Evolutionary conservation across 2,329 filamentous ascomycete species (phyloP), one percentile per base, ranked within the genome.

Genomic region (Anisogramma anomala): DNA sequence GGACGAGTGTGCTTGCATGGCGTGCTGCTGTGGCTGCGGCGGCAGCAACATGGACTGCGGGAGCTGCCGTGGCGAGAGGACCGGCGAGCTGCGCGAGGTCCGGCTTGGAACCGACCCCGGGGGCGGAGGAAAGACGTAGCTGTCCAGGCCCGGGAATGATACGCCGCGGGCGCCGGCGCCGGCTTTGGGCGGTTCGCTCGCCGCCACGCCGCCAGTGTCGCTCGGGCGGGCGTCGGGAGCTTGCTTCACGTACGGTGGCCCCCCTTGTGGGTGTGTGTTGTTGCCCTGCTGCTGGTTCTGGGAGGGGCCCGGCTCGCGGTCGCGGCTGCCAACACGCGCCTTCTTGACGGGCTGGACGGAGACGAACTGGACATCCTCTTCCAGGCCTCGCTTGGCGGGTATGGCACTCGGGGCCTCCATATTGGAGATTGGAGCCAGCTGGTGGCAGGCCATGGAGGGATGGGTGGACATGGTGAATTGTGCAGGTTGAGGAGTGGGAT

Each of bases 341-440:
- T 47, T 49, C 41, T 49, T 49, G 18, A 49, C 46, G 1, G 43
- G 39, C 22, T 49, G 46, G 15, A 44, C 41, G 19, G 48, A 49
- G 30, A 49, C 43, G 18, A 49, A 49, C 18, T 48, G 48, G 17
- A 49, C 46, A 19, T 49, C 48, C 2, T 48, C 46, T 28, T 49
- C 48, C 6, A 39, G 43, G 11, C 36, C 37, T 35, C 48, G 46
- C 41, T 49, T 49, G 23, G 37, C 18, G 5, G 38, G 33, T 3
- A 38, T n/a, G 27, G 36, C 20, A 25, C 30, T 27, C 18, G 3
- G 19, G 2, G 26, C 22, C 11, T 33, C 38, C 30, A 38, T 41
- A 13, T 28, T 41, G 11, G 45, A 19, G 4, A 8, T 26, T 10
- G 14, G 32, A 17, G 38, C 22, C 19, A 19, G 31, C 9, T 25